These are phyloP conservation scores for Aspergillus funiculosus DNA, from an alignment of 495 filamentous ascomycete species.

Conservation along the genomic window DNA sequence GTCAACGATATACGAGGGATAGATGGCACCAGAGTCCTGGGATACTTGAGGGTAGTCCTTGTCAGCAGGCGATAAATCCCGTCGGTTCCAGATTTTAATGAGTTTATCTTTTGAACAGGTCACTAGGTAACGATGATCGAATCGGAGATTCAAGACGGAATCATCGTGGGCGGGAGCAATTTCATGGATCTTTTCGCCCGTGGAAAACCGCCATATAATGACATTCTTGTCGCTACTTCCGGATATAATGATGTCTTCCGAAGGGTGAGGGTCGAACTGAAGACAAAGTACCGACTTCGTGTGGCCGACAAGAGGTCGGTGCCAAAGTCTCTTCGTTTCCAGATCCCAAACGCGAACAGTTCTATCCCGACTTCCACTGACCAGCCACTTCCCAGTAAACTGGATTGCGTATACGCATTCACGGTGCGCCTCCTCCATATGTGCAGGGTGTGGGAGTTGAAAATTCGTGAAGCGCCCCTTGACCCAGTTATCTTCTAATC, in stretches of 20 bases:
- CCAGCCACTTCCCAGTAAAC: slow-evolving; percentile 75
- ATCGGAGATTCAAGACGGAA: slow-evolving; percentile 91
- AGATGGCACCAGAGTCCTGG: slow-evolving; percentile 33
- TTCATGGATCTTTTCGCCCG: slow-evolving; percentile 68
- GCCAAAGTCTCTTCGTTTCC: slow-evolving; percentile 66
- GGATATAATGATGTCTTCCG: slow-evolving; percentile 86
- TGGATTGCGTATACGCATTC: slow-evolving; percentile 97
- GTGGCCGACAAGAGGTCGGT: slow-evolving; percentile 69
- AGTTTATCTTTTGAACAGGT: slow-evolving; percentile 96
- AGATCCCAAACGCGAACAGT: slow-evolving; percentile 89
- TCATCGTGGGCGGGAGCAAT: slow-evolving; percentile 74
- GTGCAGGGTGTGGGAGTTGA: slow-evolving; percentile 76
- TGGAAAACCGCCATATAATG: slow-evolving; percentile 91
- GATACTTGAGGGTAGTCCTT: slow-evolving; percentile 55
- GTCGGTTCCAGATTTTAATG: slow-evolving; percentile 91
- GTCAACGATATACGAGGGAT: slow-evolving; percentile 52
- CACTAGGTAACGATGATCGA: slow-evolving; percentile 83
- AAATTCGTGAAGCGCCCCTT: slow-evolving; percentile 77
- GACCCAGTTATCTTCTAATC: slow-evolving; percentile 88
- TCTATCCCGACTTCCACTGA: slow-evolving; percentile 86
- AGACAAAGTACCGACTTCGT: slow-evolving; percentile 84
- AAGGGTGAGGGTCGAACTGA: slow-evolving; percentile 89
- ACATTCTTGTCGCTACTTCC: slow-evolving; percentile 88
- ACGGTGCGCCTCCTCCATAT: slow-evolving; percentile 74
- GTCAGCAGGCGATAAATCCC: slow-evolving; percentile 59